Evolutionary conservation across 768 basidiomycete species (phyloP).

Genomic region (Leccinum subtestaceum): DNA sequence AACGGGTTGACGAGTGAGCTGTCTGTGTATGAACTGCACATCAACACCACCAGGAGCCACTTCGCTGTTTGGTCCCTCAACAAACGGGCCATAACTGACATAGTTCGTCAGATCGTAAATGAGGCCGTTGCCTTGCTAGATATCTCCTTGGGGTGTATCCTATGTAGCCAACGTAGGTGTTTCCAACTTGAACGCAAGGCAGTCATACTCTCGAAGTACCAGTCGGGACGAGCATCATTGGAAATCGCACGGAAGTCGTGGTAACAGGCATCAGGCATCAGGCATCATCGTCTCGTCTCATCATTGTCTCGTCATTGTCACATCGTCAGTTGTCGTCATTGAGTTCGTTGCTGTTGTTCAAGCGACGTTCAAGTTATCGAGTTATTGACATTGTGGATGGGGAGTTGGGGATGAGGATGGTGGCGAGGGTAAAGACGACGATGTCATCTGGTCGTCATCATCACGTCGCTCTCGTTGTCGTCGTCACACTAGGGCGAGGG

Average conservation of each 20-base stretch:
- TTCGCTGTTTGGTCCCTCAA: constrained; percentile 47
- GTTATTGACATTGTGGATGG: no score
- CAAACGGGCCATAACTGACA: constrained; percentile 62
- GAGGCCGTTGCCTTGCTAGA: constrained; percentile 68
- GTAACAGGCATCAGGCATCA: constrained; percentile 63
- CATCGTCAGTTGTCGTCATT: no score
- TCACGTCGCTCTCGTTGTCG: no score
- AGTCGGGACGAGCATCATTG: constrained; percentile 91
- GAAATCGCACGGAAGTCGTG: constrained; percentile 94
- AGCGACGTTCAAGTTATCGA: no score
- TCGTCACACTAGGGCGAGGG: no score
- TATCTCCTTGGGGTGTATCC: constrained; percentile 76
- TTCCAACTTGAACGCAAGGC: constrained; percentile 70
- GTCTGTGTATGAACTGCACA: constrained; percentile 65
- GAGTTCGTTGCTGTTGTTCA: no score
- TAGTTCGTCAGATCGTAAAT: constrained; percentile 89
- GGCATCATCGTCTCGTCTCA: no score
- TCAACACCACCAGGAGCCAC: constrained; percentile 42
- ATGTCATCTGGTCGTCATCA: no score
- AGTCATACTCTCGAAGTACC: constrained; percentile 97
- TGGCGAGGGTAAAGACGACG: no score
- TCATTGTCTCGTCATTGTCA: no score
- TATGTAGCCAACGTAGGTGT: constrained; percentile 82
- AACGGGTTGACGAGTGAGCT: constrained; percentile 67
- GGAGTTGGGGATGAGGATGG: no score